Evolutionary conservation across 2,329 filamentous ascomycete genomes (phyloP).

Genomic region (Aureobasidium zeae): DNA sequence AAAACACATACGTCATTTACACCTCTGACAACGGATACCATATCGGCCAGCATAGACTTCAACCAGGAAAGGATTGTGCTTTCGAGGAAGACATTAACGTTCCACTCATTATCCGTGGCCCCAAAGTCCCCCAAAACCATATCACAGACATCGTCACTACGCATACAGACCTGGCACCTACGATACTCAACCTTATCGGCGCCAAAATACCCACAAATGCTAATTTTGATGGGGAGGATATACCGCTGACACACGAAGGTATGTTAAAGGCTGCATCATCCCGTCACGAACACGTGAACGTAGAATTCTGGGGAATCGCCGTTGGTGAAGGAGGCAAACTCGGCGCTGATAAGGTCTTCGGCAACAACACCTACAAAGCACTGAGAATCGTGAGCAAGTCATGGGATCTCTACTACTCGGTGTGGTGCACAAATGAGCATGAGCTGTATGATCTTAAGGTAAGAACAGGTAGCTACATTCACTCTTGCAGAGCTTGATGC

Average conservation of each 20-base stretch:
- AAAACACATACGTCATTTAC: constrained; percentile 50
- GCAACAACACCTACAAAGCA: constrained; percentile 28
- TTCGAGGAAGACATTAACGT: constrained; percentile 54
- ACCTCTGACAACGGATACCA: constrained; percentile 54
- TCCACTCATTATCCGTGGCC: constrained; percentile 51
- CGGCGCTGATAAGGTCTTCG: constrained; percentile 17
- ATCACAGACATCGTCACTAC: constrained; percentile 44
- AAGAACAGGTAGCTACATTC: too few relatives aligned
- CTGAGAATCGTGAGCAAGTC: constrained; percentile 20
- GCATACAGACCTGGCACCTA: constrained; percentile 57
- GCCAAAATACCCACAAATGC: constrained; percentile 34
- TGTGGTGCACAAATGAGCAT: constrained; percentile 60
- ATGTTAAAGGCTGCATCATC: constrained; percentile 10
- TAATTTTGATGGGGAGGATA: constrained; percentile 50
- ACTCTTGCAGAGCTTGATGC: too few relatives aligned
- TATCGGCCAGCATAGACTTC: constrained; percentile 50
- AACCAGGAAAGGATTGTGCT: constrained; percentile 49
- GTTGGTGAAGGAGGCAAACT: constrained; percentile 26
- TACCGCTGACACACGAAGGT: constrained; percentile 30
- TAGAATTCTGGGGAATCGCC: constrained; percentile 36
- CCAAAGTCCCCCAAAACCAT: constrained; percentile 40
- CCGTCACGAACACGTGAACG: constrained; percentile 39
- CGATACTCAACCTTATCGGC: constrained; percentile 39
- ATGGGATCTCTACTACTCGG: constrained; percentile 56
- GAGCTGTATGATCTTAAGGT: constrained; percentile 54